Evolutionary conservation across 2,329 filamentous ascomycete genomes (phyloP), one percentile per base, ranked within the genome.

Genomic region (Clonostachys chloroleuca): DNA sequence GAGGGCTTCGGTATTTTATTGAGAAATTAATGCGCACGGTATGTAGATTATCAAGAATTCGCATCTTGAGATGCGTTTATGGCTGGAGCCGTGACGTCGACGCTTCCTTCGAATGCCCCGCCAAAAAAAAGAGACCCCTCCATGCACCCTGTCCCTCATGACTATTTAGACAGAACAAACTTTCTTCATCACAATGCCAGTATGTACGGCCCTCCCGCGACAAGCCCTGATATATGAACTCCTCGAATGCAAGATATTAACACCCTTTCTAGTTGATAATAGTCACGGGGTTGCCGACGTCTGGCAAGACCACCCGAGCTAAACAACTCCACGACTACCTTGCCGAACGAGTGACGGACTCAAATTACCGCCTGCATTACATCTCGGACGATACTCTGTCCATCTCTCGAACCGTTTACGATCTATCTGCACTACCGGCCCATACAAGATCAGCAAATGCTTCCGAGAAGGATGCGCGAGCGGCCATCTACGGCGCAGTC

Each of bases 401-500:
- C 41, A 83, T 92, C 47, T 73, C 82, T 4, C 85, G 87, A 50
- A 61, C 75, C 48, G 87, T 88, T 40, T 92, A 92, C 72, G 81
- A 86, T 58, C 75, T 86, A 39, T 80, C 78, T 3, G 67, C 72
- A 5, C 67, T 82, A 18, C 75, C 76, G 4, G 75, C 74, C 5
- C 80, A 86, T 58, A 76, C 78, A 34, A 81, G 86, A 50, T 86
- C 85, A 24, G 87, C 87, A 49, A 87, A 87, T 56, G 78, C 81
- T 24, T 78, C 83, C 2, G 89, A 95, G 61, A 95, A 95, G 64
- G 86, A 92, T 67, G 89, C 88, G 2, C 81, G 89, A 24, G 89
- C 89, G 2, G 77, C 82, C 40, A 74, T 89, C 47, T 89, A 87
- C 63, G 89, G 80, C 50, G 87, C 89, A 50, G 85, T 92, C 42